Percentiles rank a stretch among this genome's conserved stretches.
Conservation (phyloP, 306 rosid species). For the Quercus aquifolioides region DNA sequence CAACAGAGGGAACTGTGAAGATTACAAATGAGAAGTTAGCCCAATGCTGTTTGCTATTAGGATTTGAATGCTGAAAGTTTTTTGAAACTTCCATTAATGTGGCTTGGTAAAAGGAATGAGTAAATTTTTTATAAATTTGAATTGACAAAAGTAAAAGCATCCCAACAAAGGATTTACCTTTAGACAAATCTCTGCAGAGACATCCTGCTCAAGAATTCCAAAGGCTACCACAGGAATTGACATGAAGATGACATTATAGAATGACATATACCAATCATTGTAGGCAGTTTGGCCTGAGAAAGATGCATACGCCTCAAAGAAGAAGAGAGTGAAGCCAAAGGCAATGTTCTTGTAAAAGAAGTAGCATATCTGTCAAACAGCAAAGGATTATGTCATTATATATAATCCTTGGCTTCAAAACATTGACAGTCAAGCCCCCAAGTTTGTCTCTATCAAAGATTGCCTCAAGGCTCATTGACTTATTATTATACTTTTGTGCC, state of each 20-base stretch:
- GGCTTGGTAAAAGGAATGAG: too few species aligned
- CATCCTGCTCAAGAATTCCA: slow-evolving; percentile 93
- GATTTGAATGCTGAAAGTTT: neutral
- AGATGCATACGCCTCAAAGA: slow-evolving; percentile 69
- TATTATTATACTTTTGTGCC: too few species aligned
- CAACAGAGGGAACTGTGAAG: slow-evolving; percentile 68
- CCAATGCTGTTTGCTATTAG: too few species aligned
- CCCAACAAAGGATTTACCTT: slow-evolving; percentile 35
- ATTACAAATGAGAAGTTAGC: too few species aligned
- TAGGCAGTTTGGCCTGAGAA: slow-evolving; percentile 87
- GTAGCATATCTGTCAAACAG: slow-evolving; percentile 72
- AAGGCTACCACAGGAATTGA: slow-evolving; percentile 93
- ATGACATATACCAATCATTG: slow-evolving; percentile 86
- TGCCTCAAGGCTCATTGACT: too few species aligned
- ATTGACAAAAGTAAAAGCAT: too few species aligned
- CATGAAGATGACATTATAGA: slow-evolving; percentile 84
- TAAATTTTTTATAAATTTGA: too few species aligned
- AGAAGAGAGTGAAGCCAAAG: slow-evolving; percentile 89
- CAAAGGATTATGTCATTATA: slow-evolving; percentile 13
- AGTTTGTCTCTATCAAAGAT: too few species aligned
- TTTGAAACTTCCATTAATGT: too few species aligned
- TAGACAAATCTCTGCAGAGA: slow-evolving; percentile 64
- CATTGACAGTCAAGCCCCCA: too few species aligned
- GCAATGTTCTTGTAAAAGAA: slow-evolving; percentile 94
- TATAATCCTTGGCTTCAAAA: too few species aligned